phyloP scores from a whole-genome alignment of 1,284 basidiomycete species.

The Hypsizygus ulmarius region DNA sequence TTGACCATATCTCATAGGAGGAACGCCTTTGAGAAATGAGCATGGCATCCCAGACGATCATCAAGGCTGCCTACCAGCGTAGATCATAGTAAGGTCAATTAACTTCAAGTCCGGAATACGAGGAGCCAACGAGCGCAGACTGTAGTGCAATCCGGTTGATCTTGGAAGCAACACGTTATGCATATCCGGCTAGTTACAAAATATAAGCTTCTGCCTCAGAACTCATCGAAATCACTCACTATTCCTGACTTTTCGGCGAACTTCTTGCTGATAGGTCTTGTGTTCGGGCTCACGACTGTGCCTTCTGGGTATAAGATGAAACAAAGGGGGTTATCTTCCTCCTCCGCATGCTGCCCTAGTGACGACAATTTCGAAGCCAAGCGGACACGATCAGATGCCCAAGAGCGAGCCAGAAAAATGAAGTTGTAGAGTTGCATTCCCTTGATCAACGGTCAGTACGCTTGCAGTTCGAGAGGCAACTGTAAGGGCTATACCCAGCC shows the following conservation, averaged over 20 bases:
- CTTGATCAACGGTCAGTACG: conserved; percentile 33
- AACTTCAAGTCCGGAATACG: conserved; percentile 77
- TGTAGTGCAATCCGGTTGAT: conserved; percentile 88
- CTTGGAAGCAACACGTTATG: conserved; percentile 81
- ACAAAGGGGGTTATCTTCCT: conserved; percentile 68
- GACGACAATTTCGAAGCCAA: conserved; percentile 59
- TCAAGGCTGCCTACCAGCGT: conserved; percentile 61
- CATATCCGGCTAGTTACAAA: conserved; percentile 64
- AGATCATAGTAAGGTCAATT: conserved; percentile 87
- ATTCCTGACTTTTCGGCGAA: conserved; percentile 83
- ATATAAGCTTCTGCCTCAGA: conserved; percentile 2
- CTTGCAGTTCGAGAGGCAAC: conserved; percentile 5
- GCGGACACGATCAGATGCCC: conserved; percentile 76
- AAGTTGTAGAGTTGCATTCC: conserved; percentile 93
- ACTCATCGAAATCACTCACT: conserved; percentile 47
- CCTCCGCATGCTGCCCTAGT: conserved; percentile 58
- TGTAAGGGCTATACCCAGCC: conserved; percentile 68
- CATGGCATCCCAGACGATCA: neutral
- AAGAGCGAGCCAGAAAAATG: conserved; percentile 80
- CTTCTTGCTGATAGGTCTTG: conserved; percentile 78
- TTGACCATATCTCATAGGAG: conserved; percentile 73
- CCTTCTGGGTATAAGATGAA: conserved; percentile 93
- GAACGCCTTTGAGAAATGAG: conserved; percentile 50
- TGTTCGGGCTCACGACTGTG: conserved; percentile 82
- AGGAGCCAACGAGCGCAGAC: conserved; percentile 76